Conservation (phyloP, 1,284 basidiomycete species). For the Xerocomus nothofagi region DNA sequence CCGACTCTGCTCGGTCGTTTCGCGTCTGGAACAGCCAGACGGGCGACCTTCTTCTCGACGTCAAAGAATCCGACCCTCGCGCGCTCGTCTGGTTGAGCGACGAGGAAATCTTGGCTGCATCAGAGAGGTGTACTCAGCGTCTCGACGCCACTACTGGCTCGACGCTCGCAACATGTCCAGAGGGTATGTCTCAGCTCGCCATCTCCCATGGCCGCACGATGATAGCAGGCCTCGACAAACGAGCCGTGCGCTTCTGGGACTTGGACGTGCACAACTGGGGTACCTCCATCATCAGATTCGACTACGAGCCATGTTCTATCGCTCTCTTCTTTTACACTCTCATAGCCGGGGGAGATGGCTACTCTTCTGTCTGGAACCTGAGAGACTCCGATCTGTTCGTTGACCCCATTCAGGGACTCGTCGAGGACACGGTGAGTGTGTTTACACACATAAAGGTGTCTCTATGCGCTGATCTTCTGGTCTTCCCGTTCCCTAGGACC, state of each 20-base stretch:
- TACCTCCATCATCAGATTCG: background rate
- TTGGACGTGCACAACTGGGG: background rate
- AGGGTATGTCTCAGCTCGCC: background rate
- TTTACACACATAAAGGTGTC: no score
- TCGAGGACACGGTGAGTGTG: background rate
- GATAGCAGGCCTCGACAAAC: background rate
- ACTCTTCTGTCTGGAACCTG: background rate
- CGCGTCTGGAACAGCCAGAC: background rate
- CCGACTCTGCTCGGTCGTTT: background rate
- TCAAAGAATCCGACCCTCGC: background rate
- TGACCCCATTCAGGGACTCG: background rate
- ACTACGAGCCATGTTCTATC: background rate
- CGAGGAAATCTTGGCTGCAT: background rate
- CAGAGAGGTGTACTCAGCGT: background rate
- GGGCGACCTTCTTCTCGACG: background rate
- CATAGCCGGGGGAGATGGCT: background rate
- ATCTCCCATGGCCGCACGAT: background rate
- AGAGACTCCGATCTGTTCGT: background rate
- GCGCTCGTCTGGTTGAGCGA: background rate
- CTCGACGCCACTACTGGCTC: background rate
- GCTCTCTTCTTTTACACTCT: background rate
- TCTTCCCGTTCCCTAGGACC: background rate
- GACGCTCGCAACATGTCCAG: background rate
- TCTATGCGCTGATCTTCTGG: background rate
- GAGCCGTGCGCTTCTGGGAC: background rate